These are phyloP conservation scores for Alternaria postmessia DNA, from an alignment of 2,329 filamentous ascomycete genomes.

Conservation along the genomic window DNA sequence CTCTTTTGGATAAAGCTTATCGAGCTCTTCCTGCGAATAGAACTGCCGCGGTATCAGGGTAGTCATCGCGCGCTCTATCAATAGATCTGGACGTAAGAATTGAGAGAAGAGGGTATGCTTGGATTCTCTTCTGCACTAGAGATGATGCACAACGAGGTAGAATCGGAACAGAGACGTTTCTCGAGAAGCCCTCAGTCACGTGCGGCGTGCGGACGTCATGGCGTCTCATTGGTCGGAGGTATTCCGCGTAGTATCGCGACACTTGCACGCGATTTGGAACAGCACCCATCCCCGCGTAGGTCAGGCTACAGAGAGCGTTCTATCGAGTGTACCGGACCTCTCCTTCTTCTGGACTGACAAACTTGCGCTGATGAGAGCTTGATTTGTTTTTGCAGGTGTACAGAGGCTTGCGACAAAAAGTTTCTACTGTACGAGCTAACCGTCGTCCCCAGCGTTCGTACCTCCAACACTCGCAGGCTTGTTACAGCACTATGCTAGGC, in stretches of 20 bases:
- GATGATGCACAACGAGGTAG: neutral
- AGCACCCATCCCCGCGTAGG: neutral
- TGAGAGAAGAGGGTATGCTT: neutral
- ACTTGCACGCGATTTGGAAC: slow-evolving; percentile 4
- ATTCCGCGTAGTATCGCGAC: slow-evolving; percentile 13
- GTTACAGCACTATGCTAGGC: slow-evolving; percentile 36
- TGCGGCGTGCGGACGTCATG: slow-evolving; percentile 27
- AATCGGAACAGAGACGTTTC: neutral
- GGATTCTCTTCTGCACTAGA: neutral
- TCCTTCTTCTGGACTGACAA: no score
- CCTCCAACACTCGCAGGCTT: slow-evolving; percentile 1
- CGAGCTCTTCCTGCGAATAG: slow-evolving; percentile 83
- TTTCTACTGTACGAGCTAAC: slow-evolving; percentile 7
- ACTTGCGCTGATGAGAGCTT: neutral
- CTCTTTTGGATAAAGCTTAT: slow-evolving; percentile 78
- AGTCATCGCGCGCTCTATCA: slow-evolving; percentile 67
- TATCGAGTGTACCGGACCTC: neutral
- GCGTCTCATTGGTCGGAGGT: slow-evolving; percentile 17
- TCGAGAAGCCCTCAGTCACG: slow-evolving; percentile 24
- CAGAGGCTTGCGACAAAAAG: neutral
- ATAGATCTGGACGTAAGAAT: neutral
- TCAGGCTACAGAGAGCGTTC: neutral
- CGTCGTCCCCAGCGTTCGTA: slow-evolving; percentile 7
- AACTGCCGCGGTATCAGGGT: slow-evolving; percentile 75
- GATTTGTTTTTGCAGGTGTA: slow-evolving; percentile 2